Conservation (phyloP, 2,329 filamentous ascomycete genomes). For the Ceratocystis alfenasii region DNA sequence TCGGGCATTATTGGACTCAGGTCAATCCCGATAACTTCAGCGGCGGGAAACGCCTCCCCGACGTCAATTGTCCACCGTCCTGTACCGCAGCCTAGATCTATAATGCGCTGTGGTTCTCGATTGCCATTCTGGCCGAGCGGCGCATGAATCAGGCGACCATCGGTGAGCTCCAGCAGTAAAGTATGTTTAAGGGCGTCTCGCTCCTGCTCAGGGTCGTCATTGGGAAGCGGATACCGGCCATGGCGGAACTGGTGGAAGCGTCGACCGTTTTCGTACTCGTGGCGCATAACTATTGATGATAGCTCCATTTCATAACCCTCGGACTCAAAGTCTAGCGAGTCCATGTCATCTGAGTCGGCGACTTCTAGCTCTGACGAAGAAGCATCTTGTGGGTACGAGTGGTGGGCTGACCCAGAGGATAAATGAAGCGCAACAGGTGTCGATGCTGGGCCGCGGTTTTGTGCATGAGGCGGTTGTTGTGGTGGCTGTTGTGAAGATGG, state of each 20-base stretch:
- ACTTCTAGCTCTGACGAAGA: constrained; percentile 15
- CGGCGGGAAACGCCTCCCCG: constrained; percentile 34
- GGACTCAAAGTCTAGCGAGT: constrained; percentile 26
- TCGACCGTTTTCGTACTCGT: constrained; percentile 23
- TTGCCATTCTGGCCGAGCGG: constrained; percentile 30
- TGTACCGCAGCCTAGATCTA: constrained; percentile 41
- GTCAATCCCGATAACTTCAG: constrained; percentile 34
- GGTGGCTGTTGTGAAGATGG: background rate
- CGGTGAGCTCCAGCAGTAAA: constrained; percentile 35
- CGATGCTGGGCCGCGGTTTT: background rate
- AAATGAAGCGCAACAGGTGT: constrained; percentile 14
- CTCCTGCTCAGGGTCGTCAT: constrained; percentile 36
- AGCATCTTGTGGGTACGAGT: constrained; percentile 8
- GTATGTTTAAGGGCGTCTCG: constrained; percentile 37
- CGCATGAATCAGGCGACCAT: constrained; percentile 32
- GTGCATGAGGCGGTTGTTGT: background rate
- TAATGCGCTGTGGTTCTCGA: constrained; percentile 31
- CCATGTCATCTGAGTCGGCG: constrained; percentile 20
- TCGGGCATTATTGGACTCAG: constrained; percentile 37
- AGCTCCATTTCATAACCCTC: constrained; percentile 27
- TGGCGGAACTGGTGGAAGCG: constrained; percentile 36
- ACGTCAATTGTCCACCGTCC: constrained; percentile 44
- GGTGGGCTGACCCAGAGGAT: background rate
- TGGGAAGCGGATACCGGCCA: constrained; percentile 37
- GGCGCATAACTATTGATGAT: constrained; percentile 20